Conservation (phyloP, 371 early-diverging fungal species). For the Mortierella sp. region DNA sequence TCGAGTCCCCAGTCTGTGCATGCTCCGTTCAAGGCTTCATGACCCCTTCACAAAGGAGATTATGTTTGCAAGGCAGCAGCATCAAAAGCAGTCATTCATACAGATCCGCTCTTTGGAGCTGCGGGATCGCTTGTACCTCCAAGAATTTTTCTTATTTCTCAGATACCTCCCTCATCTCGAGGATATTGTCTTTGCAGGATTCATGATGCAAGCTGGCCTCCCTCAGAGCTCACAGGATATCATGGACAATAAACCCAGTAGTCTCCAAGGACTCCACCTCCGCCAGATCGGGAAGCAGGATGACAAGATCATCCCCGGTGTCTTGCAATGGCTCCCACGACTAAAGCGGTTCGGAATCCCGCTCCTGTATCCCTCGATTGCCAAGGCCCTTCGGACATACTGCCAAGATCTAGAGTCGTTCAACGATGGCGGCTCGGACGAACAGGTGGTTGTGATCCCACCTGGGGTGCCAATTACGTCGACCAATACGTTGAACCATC, state of each 20-base stretch:
- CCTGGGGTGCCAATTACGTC: background rate
- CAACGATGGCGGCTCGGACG: background rate
- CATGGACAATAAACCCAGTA: background rate
- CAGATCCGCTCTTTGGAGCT: background rate
- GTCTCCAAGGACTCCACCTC: background rate
- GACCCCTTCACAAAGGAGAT: conserved; percentile 2
- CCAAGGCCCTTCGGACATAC: background rate
- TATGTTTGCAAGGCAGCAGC: background rate
- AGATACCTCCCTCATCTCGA: background rate
- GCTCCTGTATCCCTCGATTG: background rate
- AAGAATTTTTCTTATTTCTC: background rate
- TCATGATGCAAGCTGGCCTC: background rate
- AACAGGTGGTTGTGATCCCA: background rate
- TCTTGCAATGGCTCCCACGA: background rate
- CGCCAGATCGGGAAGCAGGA: conserved; percentile 5
- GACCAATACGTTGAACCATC: background rate
- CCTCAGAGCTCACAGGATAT: background rate
- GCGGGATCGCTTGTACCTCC: background rate
- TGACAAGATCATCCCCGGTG: background rate
- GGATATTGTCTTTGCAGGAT: background rate
- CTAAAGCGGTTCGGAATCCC: background rate
- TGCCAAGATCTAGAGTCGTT: background rate
- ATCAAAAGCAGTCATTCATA: background rate
- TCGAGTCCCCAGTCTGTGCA: background rate
- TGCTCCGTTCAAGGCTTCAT: background rate